Evolutionary conservation across 768 basidiomycete species (phyloP).

Genomic region (Hydnomerulius pinastri): DNA sequence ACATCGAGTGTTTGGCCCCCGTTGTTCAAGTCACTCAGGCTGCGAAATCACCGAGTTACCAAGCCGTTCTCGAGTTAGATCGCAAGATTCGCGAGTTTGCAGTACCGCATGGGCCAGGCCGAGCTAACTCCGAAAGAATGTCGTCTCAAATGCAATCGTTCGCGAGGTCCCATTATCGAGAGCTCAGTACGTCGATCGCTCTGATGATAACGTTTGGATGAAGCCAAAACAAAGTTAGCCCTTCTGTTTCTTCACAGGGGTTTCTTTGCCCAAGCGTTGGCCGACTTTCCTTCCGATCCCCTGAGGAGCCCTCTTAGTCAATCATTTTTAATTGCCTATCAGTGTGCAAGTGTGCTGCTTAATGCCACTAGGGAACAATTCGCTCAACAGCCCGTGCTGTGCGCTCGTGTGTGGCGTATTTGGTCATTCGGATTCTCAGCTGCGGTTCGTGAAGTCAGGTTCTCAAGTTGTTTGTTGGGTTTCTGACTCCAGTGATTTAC

Average conservation of each 20-base stretch:
- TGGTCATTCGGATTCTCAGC: constrained; percentile 61
- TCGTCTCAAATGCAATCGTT: constrained; percentile 44
- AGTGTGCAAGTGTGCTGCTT: constrained; percentile 50
- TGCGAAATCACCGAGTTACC: constrained; percentile 47
- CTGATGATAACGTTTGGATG: neutral
- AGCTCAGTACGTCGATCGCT: constrained; percentile 37
- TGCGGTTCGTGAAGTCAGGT: constrained; percentile 40
- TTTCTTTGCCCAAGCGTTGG: constrained; percentile 58
- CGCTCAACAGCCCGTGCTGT: constrained; percentile 44
- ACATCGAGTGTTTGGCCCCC: constrained; percentile 43
- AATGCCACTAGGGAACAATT: constrained; percentile 43
- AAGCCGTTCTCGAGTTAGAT: constrained; percentile 50
- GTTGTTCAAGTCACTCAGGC: constrained; percentile 43
- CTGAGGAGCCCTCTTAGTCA: constrained; percentile 47
- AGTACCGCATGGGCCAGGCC: constrained; percentile 24
- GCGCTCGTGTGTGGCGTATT: constrained; percentile 56
- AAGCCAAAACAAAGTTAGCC: constrained; percentile 36
- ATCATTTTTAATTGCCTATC: constrained; percentile 55
- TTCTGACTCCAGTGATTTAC: neutral
- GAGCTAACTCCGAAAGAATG: constrained; percentile 28
- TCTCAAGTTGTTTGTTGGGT: neutral
- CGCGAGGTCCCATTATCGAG: constrained; percentile 46
- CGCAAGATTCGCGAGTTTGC: constrained; percentile 45
- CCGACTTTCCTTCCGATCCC: constrained; percentile 48
- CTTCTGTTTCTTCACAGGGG: constrained; percentile 56